phyloP scores from a whole-genome alignment of 768 basidiomycete species.

The Porpolomopsis calyptriformis region DNA sequence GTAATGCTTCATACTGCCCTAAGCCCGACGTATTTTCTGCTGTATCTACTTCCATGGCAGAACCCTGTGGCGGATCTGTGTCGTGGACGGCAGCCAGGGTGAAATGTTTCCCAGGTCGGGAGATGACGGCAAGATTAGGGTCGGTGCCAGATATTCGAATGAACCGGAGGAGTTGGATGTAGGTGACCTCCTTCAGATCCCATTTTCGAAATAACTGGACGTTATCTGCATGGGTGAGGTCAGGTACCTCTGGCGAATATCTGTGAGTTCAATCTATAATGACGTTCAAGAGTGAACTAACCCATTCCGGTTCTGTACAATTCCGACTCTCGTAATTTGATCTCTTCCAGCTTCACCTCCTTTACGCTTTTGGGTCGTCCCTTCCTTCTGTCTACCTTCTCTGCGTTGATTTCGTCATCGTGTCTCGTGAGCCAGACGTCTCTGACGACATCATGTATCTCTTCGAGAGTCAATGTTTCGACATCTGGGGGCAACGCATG shows the following conservation, averaged over 20 bases:
- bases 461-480: constrained; percentile 45
- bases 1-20: background rate
- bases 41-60: constrained; percentile 7
- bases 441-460: constrained; percentile 52
- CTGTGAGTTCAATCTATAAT: constrained; percentile 5
- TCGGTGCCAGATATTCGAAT: constrained; percentile 59
- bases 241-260: constrained; percentile 52
- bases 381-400: constrained; percentile 51
- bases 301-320: constrained; percentile 75
- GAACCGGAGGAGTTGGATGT: constrained; percentile 60
- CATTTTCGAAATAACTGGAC: constrained; percentile 65
- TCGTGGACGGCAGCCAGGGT: constrained; percentile 15
- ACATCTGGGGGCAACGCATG: constrained; percentile 53
- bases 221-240: constrained; percentile 63
- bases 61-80: background rate
- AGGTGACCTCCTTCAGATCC: constrained; percentile 70
- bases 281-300: constrained; percentile 24
- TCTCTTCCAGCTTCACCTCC: constrained; percentile 59
- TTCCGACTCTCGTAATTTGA: constrained; percentile 58
- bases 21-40: background rate
- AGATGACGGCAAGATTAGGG: constrained; percentile 37
- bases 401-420: constrained; percentile 53
- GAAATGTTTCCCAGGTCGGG: constrained; percentile 51
- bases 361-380: constrained; percentile 66
- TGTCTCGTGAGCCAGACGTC: constrained; percentile 68